These are phyloP conservation scores for Tolypocladium tropicale DNA, from an alignment of 2,329 filamentous ascomycete genomes.

Conservation along the genomic window DNA sequence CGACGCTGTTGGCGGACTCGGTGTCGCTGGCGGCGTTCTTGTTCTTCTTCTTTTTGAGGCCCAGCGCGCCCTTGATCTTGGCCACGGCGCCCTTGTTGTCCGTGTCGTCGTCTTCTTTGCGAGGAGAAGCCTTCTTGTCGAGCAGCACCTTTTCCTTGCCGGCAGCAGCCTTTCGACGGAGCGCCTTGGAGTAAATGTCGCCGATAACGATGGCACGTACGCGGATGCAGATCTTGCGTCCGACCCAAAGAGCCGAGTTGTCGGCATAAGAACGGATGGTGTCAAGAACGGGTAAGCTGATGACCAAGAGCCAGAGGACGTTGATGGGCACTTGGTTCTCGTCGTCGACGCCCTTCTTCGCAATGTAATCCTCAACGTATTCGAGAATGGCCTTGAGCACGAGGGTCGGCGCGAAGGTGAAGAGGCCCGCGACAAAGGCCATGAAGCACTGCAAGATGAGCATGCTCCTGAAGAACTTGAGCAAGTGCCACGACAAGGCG, in stretches of 20 bases:
- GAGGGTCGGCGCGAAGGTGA: slow-evolving; percentile 86
- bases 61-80: slow-evolving; percentile 46
- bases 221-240: slow-evolving; percentile 87
- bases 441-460: slow-evolving; percentile 70
- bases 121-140: slow-evolving; percentile 28
- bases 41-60: slow-evolving; percentile 49
- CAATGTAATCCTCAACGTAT: slow-evolving; percentile 67
- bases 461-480: slow-evolving; percentile 72
- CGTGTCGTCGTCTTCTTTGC: slow-evolving; percentile 22
- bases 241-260: slow-evolving; percentile 83
- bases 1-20: slow-evolving; percentile 21
- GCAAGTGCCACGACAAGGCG: slow-evolving; percentile 66
- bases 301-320: slow-evolving; percentile 92
- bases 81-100: slow-evolving; percentile 30
- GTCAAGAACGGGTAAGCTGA: slow-evolving; percentile 76
- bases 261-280: slow-evolving; percentile 72
- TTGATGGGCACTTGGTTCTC: slow-evolving; percentile 57
- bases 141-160: slow-evolving; percentile 65
- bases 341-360: background rate
- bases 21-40: slow-evolving; percentile 26
- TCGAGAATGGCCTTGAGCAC: slow-evolving; percentile 85
- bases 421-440: slow-evolving; percentile 68
- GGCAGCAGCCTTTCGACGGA: slow-evolving; percentile 80
- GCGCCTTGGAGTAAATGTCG: slow-evolving; percentile 92
- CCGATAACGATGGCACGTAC: slow-evolving; percentile 91